Base-by-base conservation (phyloP, 345 rosid genomes). In the Sisymbrium altissimum region DNA sequence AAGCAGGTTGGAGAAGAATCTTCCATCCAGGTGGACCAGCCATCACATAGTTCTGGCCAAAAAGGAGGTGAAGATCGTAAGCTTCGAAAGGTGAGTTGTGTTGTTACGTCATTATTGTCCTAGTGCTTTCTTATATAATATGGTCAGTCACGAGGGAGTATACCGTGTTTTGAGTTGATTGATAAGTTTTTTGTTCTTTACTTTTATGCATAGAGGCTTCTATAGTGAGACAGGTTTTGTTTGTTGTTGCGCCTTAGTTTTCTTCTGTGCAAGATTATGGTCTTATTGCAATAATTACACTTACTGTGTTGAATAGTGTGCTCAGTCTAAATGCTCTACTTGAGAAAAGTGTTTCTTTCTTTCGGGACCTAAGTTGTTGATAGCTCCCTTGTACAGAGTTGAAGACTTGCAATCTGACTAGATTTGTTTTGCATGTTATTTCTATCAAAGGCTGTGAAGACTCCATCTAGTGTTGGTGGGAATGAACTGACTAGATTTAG, bases 401-500 rank as follows among this genome's bases (percentile, higher is more conserved):
- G 71, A 44, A 70, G 57, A 36, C 54, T 41, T 63, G 59, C 45
- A 63, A 70, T 27, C 71, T 70, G 60, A 70, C 60, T 38, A 52
- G 7, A 36, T 65, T 17, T 73, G 4, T 64, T 61, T 72, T 77
- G 25, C 49, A 40, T 73, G 66, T 49, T 60, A 27, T 72, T 67
- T 63, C 49, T 52, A 62, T 78, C 75, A 59, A 88, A 94, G 96
- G 86, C 81, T 81, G 73, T 46, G 59, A 88, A 92, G 82, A 69
- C 84, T 61, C 78, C 88, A 3, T 73, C 80, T 30, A 56, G 73
- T 45, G 53, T 83, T 74, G 85, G 87, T 64, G 86, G 87, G 49
- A 89, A 85, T 73, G 99, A 86, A 78, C 86, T 92, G 68, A 85
- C 87, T 83, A 92, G 88, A 78, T 92, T 90, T 80, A 92, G 97